Evolutionary conservation across 495 filamentous ascomycete genomes (phyloP).

Genomic region (Arthonia radiata): DNA sequence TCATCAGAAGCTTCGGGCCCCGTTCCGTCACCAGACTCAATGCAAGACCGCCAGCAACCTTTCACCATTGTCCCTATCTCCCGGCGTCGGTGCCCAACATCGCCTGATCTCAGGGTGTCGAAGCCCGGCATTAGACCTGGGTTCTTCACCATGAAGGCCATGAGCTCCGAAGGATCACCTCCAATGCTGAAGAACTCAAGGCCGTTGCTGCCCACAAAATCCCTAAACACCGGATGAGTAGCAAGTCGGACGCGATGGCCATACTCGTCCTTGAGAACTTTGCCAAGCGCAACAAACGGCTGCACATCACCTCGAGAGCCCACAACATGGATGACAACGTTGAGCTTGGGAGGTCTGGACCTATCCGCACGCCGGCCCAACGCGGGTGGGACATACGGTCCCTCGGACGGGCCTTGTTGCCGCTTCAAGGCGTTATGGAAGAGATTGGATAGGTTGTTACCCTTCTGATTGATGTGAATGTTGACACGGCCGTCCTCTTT

Average conservation of each 20-base stretch:
- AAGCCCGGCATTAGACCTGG: conserved; percentile 53
- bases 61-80: conserved; percentile 45
- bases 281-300: conserved; percentile 45
- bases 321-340: conserved; percentile 60
- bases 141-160: conserved; percentile 77
- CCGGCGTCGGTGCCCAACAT: conserved; percentile 36
- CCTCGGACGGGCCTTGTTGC: conserved; percentile 25
- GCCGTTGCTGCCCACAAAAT: conserved; percentile 40
- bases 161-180: conserved; percentile 53
- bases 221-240: conserved; percentile 46
- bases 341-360: conserved; percentile 29
- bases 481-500: conserved; percentile 44
- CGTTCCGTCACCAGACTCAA: conserved; percentile 34
- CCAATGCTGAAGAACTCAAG: conserved; percentile 64
- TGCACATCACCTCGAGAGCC: conserved; percentile 61
- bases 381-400: conserved; percentile 35
- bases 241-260: conserved; percentile 58
- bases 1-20: conserved; percentile 22
- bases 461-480: conserved; percentile 48
- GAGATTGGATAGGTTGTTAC: conserved; percentile 34
- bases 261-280: conserved; percentile 31
- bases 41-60: conserved; percentile 62
- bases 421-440: conserved; percentile 37
- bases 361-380: conserved; percentile 32
- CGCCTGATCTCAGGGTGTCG: conserved; percentile 38